Conservation (phyloP, 176 grass and related monocot species). For the Rhipidocladum racemiflorum region DNA sequence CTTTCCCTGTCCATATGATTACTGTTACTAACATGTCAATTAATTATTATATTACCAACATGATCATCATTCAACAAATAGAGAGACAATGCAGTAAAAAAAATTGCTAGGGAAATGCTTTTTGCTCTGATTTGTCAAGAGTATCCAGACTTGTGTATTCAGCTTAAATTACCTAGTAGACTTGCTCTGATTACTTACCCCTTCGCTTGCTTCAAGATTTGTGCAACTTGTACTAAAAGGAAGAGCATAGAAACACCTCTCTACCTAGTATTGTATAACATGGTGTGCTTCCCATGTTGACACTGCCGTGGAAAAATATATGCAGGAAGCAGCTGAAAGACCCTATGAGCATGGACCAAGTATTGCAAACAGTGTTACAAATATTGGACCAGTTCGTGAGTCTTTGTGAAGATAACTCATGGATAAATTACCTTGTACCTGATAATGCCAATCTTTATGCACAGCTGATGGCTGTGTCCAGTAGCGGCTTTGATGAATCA, state of each 20-base stretch:
- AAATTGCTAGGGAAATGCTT: not conserved
- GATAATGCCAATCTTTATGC: slow-evolving; percentile 67
- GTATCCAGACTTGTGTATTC: not conserved
- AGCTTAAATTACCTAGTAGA: not conserved
- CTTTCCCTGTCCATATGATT: not conserved
- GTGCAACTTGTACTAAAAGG: too few relatives aligned
- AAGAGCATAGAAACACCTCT: too few relatives aligned
- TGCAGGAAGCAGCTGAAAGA: slow-evolving; percentile 95
- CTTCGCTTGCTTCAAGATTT: too few relatives aligned
- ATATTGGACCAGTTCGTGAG: slow-evolving; percentile 73
- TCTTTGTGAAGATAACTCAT: slow-evolving; percentile 55
- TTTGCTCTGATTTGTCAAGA: not conserved
- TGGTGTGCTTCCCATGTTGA: not conserved
- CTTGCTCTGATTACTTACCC: too few relatives aligned
- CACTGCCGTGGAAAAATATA: slow-evolving; percentile 12
- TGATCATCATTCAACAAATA: not conserved
- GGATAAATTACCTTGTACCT: slow-evolving; percentile 84
- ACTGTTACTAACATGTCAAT: not conserved
- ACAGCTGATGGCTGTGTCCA: slow-evolving; percentile 66
- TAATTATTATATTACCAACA: not conserved
- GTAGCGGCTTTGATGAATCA: slow-evolving; percentile 59
- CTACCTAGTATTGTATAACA: not conserved
- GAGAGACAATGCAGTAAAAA: not conserved
- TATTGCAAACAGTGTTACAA: slow-evolving; percentile 58
- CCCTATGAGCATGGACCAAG: slow-evolving; percentile 65